phyloP scores from a whole-genome alignment of 75 land plant species.

The Cunninghamia lanceolata region DNA sequence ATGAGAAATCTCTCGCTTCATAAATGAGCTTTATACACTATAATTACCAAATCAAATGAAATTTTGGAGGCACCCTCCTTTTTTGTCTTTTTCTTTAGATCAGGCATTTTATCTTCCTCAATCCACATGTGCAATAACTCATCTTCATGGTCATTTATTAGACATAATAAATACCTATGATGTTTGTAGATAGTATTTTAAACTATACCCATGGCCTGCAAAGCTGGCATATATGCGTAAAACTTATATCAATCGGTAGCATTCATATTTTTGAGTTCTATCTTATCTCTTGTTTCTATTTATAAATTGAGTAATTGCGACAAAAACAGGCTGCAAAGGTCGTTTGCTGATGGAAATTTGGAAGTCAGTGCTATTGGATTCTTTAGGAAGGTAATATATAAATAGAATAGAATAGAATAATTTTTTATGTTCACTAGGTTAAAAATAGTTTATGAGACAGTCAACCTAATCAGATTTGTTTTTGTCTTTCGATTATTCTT shows the following conservation, averaged over 20 bases:
- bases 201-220: neutral
- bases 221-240: no score
- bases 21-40: neutral
- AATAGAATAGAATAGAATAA: no score
- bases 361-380: neutral
- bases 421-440: no score
- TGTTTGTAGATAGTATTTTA: neutral
- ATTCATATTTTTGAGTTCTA: neutral
- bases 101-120: neutral
- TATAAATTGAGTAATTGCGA: neutral
- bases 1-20: neutral
- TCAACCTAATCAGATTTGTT: no score
- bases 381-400: no score
- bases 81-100: neutral
- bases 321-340: neutral
- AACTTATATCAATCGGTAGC: neutral
- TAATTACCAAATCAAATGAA: neutral
- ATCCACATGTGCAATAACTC: neutral
- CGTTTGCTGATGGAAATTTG: neutral
- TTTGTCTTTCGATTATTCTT: no score
- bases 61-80: neutral
- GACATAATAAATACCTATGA: neutral
- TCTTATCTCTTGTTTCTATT: neutral
- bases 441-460: no score
- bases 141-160: neutral